phyloP scores from a whole-genome alignment of 768 basidiomycete species.

The Trametes villosa region DNA sequence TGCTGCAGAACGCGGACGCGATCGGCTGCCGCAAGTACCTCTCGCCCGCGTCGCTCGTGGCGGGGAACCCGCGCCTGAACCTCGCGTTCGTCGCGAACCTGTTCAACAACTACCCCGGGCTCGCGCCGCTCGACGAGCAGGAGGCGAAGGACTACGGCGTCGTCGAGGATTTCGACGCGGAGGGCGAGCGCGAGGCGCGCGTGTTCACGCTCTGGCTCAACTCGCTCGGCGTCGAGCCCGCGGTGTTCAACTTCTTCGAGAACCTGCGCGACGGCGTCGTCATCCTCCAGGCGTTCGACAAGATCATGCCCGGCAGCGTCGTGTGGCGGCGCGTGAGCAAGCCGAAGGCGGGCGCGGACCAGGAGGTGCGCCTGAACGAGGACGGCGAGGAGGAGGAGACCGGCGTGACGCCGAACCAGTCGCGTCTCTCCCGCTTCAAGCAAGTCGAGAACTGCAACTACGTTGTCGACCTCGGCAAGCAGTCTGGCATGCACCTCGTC shows the following conservation, averaged over 20 bases:
- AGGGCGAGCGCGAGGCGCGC: slow-evolving; percentile 97
- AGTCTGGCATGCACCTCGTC: slow-evolving; percentile 93
- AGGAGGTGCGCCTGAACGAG: slow-evolving; percentile 27
- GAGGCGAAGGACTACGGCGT: slow-evolving; percentile 89
- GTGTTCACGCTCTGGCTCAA: slow-evolving; percentile 99
- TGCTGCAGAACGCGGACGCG: slow-evolving; percentile 89
- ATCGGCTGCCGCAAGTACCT: slow-evolving; percentile 98
- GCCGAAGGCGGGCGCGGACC: slow-evolving; percentile 69
- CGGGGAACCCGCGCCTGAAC: slow-evolving; percentile 96
- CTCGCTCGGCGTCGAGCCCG: slow-evolving; percentile 94
- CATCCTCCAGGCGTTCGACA: slow-evolving; percentile 96
- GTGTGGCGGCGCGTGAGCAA: slow-evolving; percentile 96
- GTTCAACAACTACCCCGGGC: slow-evolving; percentile 96
- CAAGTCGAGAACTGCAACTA: slow-evolving; percentile 99
- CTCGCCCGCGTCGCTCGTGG: slow-evolving; percentile 85
- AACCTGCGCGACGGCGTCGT: slow-evolving; percentile 90
- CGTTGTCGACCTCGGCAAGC: slow-evolving; percentile 87
- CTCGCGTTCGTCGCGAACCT: slow-evolving; percentile 98
- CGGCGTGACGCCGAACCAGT: slow-evolving; percentile 82
- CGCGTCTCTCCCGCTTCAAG: slow-evolving; percentile 92
- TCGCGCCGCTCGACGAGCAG: slow-evolving; percentile 92
- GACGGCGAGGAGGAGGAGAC: slow-evolving; percentile 83
- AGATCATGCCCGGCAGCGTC: slow-evolving; percentile 89
- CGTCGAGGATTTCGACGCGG: slow-evolving; percentile 97
- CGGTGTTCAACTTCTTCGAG: slow-evolving; percentile 96